Evolutionary conservation across 1,284 basidiomycete genomes (phyloP).

Genomic region (Mrakiaceae sp.): DNA sequence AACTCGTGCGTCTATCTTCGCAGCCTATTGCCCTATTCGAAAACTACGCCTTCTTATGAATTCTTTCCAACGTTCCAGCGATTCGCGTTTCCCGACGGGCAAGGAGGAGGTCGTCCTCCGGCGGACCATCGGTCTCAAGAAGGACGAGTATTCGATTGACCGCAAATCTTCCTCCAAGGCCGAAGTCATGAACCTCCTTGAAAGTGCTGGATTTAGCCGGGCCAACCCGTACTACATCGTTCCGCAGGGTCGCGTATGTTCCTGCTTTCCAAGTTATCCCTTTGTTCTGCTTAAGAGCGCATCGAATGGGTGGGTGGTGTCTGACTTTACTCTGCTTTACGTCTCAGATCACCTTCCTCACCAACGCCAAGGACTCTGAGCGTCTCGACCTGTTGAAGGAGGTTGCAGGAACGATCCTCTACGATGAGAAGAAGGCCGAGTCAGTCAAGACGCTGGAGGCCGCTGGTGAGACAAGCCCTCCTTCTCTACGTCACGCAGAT

Average conservation of each 20-base stretch:
- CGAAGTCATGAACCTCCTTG: slow-evolving; percentile 91
- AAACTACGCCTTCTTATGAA: not conserved
- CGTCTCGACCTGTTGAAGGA: slow-evolving; percentile 89
- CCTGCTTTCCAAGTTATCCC: not conserved
- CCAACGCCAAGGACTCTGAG: slow-evolving; percentile 94
- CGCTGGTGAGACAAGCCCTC: slow-evolving; percentile 42
- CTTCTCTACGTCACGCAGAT: no score
- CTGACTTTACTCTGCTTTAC: not conserved
- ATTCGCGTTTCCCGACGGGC: slow-evolving; percentile 82
- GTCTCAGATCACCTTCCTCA: slow-evolving; percentile 78
- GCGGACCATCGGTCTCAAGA: slow-evolving; percentile 92
- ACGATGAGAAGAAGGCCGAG: slow-evolving; percentile 86
- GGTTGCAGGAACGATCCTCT: slow-evolving; percentile 96
- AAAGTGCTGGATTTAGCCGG: slow-evolving; percentile 92
- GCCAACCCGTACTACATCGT: slow-evolving; percentile 99
- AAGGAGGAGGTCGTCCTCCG: slow-evolving; percentile 73
- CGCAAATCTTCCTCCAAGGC: slow-evolving; percentile 84
- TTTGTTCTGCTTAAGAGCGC: not conserved
- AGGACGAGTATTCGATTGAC: slow-evolving; percentile 97
- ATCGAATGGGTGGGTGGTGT: not conserved
- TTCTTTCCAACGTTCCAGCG: slow-evolving; percentile 25
- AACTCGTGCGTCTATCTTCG: slow-evolving; percentile 42
- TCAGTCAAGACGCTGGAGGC: slow-evolving; percentile 93
- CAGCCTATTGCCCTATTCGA: not conserved
- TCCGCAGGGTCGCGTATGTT: slow-evolving; percentile 84